phyloP scores from a whole-genome alignment of 805 yeast species.

The Lipomyces lipofer region DNA sequence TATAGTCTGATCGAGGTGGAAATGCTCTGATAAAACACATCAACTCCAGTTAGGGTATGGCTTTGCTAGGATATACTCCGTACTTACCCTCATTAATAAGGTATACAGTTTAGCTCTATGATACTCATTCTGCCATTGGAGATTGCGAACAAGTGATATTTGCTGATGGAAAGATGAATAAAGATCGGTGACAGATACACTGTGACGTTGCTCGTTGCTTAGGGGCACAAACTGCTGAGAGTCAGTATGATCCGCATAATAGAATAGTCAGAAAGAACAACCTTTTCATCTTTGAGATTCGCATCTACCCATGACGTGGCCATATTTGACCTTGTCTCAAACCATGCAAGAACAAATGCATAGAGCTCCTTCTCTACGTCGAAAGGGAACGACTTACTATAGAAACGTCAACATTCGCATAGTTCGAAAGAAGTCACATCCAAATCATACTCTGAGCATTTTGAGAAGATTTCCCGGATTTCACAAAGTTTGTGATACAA shows the following conservation, averaged over 20 bases:
- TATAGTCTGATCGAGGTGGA: conserved; percentile 61
- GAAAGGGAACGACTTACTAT: conserved; percentile 47
- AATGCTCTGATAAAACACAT: conserved; percentile 41
- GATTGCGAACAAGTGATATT: conserved; percentile 54
- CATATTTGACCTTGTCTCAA: conserved; percentile 47
- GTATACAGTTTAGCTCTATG: conserved; percentile 68
- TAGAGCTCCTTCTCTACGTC: conserved; percentile 59
- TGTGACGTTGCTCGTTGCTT: conserved; percentile 40
- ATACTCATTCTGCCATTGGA: conserved; percentile 65
- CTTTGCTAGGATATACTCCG: not conserved
- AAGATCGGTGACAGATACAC: conserved; percentile 67
- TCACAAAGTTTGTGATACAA: conserved; percentile 56
- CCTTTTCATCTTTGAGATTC: conserved; percentile 57
- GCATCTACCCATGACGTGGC: conserved; percentile 52
- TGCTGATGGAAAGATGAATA: conserved; percentile 63
- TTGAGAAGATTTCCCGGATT: conserved; percentile 53
- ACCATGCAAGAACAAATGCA: conserved; percentile 47
- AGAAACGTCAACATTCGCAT: not conserved
- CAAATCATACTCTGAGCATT: conserved; percentile 40
- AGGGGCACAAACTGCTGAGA: not conserved
- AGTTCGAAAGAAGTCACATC: not conserved
- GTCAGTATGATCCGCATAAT: not conserved
- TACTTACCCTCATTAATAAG: conserved; percentile 49
- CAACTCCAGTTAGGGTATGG: not conserved
- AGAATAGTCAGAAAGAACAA: not conserved